phyloP scores from a whole-genome alignment of 2,329 filamentous ascomycete genomes.

The Aspergillus spinulosporus region DNA sequence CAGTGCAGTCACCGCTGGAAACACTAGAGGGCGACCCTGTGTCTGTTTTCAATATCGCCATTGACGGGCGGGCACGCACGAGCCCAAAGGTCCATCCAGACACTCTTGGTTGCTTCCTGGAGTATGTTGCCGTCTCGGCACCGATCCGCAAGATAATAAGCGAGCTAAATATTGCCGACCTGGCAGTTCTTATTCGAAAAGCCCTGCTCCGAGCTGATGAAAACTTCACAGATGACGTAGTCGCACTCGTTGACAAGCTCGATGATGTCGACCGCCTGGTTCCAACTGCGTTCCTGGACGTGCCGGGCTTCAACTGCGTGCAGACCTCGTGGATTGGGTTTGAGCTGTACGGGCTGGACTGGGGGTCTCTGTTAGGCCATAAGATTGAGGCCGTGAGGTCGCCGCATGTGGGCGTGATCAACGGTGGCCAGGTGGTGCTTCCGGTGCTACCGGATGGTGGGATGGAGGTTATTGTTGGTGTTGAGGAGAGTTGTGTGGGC shows the following conservation, averaged over 20 bases:
- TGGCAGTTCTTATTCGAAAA: constrained; percentile 38
- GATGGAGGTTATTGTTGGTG: constrained; percentile 38
- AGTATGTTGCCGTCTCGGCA: constrained; percentile 33
- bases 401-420: constrained; percentile 37
- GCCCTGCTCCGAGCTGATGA: constrained; percentile 34
- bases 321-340: constrained; percentile 39
- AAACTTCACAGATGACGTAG: constrained; percentile 29
- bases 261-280: constrained; percentile 36
- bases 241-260: constrained; percentile 32
- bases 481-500: constrained; percentile 32
- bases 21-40: constrained; percentile 32
- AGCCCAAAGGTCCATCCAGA: constrained; percentile 37
- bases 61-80: constrained; percentile 41
- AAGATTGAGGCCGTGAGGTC: constrained; percentile 33
- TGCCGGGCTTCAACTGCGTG: constrained; percentile 37
- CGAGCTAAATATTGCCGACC: constrained; percentile 32
- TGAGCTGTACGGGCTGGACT: constrained; percentile 35
- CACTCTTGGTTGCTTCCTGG: constrained; percentile 44
- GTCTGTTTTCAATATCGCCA: constrained; percentile 41
- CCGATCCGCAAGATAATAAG: constrained; percentile 32
- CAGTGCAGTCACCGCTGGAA: constrained; percentile 31
- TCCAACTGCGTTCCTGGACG: constrained; percentile 39
- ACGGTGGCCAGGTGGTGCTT: constrained; percentile 36
- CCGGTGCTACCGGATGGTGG: constrained; percentile 35
- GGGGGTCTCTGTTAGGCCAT: constrained; percentile 33